A percentile compares a stretch with the other conserved stretches of the same genome.
Evolutionary conservation across 495 filamentous ascomycete species (phyloP).

Genomic region (Aspergillus ellipticus): DNA sequence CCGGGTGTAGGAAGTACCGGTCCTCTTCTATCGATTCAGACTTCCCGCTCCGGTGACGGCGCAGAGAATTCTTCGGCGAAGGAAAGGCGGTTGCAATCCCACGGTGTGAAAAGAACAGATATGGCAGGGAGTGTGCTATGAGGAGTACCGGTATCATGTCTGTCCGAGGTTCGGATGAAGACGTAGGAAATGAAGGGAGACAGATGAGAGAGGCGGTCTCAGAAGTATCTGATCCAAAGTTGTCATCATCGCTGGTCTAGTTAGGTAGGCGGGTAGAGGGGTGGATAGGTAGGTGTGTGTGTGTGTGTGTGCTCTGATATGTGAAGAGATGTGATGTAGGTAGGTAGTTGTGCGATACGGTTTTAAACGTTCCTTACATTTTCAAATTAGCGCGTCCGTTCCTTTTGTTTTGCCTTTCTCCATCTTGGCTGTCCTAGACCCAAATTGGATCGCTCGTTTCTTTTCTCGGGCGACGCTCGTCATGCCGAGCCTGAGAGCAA

Average conservation of each 20-base stretch:
- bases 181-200: constrained; percentile 3
- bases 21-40: not conserved
- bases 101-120: not conserved
- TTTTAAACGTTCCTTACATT: constrained; percentile 3
- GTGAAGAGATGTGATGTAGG: not conserved
- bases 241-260: constrained; percentile 43
- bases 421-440: constrained; percentile 82
- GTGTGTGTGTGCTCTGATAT: not conserved
- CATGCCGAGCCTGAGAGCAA: constrained; percentile 76
- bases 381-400: constrained; percentile 49
- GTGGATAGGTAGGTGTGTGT: not conserved
- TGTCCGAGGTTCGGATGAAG: not conserved
- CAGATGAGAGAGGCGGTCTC: constrained; percentile 26
- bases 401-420: constrained; percentile 69
- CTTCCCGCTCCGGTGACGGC: constrained; percentile 1
- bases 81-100: constrained; percentile 27
- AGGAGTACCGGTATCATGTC: not conserved
- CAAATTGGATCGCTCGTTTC: constrained; percentile 92
- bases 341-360: not conserved
- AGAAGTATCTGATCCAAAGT: constrained; percentile 50
- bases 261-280: constrained; percentile 1
- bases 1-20: constrained; percentile 1
- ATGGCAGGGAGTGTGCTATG: constrained; percentile 1
- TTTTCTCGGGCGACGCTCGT: constrained; percentile 68
- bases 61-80: not conserved